Evolutionary conservation across 2,329 filamentous ascomycete species (phyloP).

Genomic region (Epichloe elymi): DNA sequence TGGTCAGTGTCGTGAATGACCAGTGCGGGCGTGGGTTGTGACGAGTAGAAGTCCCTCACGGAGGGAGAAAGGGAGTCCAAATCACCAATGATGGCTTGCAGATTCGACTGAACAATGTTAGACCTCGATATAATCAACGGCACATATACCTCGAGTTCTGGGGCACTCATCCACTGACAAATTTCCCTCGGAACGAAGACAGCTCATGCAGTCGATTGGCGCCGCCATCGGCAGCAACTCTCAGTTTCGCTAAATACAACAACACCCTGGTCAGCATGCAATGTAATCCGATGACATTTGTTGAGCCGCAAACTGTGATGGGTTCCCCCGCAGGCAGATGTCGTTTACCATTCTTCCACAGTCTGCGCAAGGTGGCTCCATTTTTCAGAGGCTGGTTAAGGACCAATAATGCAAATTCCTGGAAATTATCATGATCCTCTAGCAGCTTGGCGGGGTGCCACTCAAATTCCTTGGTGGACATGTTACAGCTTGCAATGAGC

Average conservation of each 20-base stretch:
- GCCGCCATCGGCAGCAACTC: slow-evolving; percentile 81
- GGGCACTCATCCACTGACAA: slow-evolving; percentile 19
- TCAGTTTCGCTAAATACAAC: slow-evolving; percentile 41
- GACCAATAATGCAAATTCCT: slow-evolving; percentile 32
- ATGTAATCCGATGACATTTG: too few species aligned
- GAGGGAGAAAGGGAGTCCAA: slow-evolving; percentile 66
- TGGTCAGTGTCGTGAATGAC: slow-evolving; percentile 68
- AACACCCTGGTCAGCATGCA: not conserved
- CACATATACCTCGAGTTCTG: not conserved
- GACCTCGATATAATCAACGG: not conserved
- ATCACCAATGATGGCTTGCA: slow-evolving; percentile 73
- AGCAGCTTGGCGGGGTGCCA: slow-evolving; percentile 27
- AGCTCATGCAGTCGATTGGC: slow-evolving; percentile 58
- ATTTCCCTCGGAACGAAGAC: slow-evolving; percentile 28
- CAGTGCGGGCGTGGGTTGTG: slow-evolving; percentile 33
- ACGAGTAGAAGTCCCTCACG: slow-evolving; percentile 53
- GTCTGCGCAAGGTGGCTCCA: slow-evolving; percentile 31
- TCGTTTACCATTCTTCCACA: slow-evolving; percentile 36
- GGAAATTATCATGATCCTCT: slow-evolving; percentile 18
- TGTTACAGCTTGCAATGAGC: slow-evolving; percentile 3
- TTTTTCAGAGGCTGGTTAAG: slow-evolving; percentile 38
- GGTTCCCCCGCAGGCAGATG: not conserved
- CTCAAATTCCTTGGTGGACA: slow-evolving; percentile 19
- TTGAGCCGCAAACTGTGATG: too few species aligned
- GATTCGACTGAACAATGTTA: slow-evolving; percentile 31